Evolutionary conservation across 768 basidiomycete species (phyloP), one percentile per base, ranked within the genome.

Genomic region (Mycena capillaripes): DNA sequence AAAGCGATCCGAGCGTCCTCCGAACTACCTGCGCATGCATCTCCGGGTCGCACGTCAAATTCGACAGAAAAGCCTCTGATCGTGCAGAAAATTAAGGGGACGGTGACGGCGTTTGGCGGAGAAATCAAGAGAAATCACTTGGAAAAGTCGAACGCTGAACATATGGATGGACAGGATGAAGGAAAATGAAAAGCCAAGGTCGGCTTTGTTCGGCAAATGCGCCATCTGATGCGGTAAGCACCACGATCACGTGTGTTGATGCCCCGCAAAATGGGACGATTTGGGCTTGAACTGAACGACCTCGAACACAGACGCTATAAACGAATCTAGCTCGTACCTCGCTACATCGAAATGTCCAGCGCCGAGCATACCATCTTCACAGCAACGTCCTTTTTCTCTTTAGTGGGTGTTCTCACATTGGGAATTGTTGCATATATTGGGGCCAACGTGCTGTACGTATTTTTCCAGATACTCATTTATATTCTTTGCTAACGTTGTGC

Each of bases 311-410:
- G 38, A 38, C 36, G 14, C 36, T n/a, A n/a, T n/a, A n/a, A n/a
- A n/a, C n/a, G n/a, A n/a, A n/a, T n/a, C n/a, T n/a, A n/a, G n/a
- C 36, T 6, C 6, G 7, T 12, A 36, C 36, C 36, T 36, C 36
- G 36, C 36, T 36, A 6, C 36, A 38, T 44, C 48, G 55, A 23
- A 50, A 71, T 70, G 69, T 36, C 69, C 14, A 36, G 38, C 38
- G 38, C 44, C 9, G 66, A 68, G 3, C 71, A 68, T 46, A 68
- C 61, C 17, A 65, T 89, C 12, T 90, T 92, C 76, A 92, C 89
- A 0, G 76, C 83, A 25, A 93, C 89, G 3, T 94, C 93, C 19
- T 87, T 87, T 0, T 87, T 86, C 78, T 92, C 93, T 4, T 85
- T 95, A 9, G 87, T 84, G 2, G 92, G 88, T 14, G 91, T 95